Evolutionary conservation across 75 land plant species (phyloP).

Genomic region (Cupressus sempervirens): DNA sequence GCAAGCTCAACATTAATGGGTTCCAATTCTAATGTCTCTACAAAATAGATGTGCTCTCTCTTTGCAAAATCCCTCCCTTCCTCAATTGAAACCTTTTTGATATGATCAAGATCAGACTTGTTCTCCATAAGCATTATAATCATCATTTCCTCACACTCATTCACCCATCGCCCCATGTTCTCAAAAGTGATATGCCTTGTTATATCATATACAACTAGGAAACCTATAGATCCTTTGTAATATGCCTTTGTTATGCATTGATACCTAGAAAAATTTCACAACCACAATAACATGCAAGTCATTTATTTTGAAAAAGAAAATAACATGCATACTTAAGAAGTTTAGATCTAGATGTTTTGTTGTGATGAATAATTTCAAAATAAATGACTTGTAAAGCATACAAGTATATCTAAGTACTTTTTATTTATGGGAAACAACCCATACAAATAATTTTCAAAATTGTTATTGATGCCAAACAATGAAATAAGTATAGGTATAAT

Average conservation of each 20-base stretch:
- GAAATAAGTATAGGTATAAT: no score
- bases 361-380: no score
- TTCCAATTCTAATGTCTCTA: slow-evolving; percentile 41
- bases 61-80: slow-evolving; percentile 38
- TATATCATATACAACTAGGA: neutral
- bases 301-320: neutral
- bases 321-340: neutral
- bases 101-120: slow-evolving; percentile 28
- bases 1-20: slow-evolving; percentile 32
- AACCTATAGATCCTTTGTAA: neutral
- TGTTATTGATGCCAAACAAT: no score
- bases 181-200: neutral
- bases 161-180: neutral
- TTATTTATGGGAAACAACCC: no score
- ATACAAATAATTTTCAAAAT: no score
- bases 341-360: no score
- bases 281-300: neutral
- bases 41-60: slow-evolving; percentile 26
- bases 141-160: slow-evolving; percentile 6
- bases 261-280: neutral
- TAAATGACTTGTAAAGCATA: no score
- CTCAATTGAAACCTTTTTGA: slow-evolving; percentile 25
- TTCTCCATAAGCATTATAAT: slow-evolving; percentile 43
- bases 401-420: no score
- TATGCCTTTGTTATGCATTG: neutral